Base-by-base conservation (phyloP, 176 grass and related monocot species). In the Chrysopogon serrulatus region DNA sequence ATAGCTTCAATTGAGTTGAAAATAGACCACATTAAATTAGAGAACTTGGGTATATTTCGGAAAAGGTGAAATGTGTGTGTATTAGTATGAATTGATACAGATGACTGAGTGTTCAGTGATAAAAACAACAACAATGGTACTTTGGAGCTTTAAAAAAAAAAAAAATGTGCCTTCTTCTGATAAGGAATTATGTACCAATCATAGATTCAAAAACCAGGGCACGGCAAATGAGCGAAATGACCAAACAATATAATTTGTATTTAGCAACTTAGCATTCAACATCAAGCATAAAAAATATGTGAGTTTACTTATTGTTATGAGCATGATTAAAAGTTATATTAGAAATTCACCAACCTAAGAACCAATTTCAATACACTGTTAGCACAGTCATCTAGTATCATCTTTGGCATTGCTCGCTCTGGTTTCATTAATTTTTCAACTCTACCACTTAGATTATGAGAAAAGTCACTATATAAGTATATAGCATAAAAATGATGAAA, bases 401-500 rank as follows among this genome's bases (percentile, higher is more conserved):
- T 67, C 28, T 45, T 79, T 57, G 18, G 60, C 60, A 48, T 60
- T 39, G 60, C 34, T 73, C 79, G 4, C 8, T 79, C 37, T 47
- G 67, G 44, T 33, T 27, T 79, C 35, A 26, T 65, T 84, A 68
- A 54, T 45, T 82, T 88, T 44, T 18, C 23, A 87, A 87, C 67
- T 54, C 18, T 69, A 47, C 41, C 57, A 63, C 41, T 32, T 70
- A 53, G 15, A 21, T 60, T 47, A 26, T 62, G 53, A 57, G 28
- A 65, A 37, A 71, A 26, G 4, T 3, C 4, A 42, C 18, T 27
- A 26, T 16, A 88, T 79, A 79, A 42, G 13, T 27, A 26, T 16
- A 88, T 79, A 79, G 10, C 35, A 73, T 53, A 39, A 66, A 12
- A 66, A 84, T 30, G 37, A n/a, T 60, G 30, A 84, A 84, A 82